These are phyloP conservation scores for Salix exigua DNA, from an alignment of 345 rosid species.

Conservation along the genomic window DNA sequence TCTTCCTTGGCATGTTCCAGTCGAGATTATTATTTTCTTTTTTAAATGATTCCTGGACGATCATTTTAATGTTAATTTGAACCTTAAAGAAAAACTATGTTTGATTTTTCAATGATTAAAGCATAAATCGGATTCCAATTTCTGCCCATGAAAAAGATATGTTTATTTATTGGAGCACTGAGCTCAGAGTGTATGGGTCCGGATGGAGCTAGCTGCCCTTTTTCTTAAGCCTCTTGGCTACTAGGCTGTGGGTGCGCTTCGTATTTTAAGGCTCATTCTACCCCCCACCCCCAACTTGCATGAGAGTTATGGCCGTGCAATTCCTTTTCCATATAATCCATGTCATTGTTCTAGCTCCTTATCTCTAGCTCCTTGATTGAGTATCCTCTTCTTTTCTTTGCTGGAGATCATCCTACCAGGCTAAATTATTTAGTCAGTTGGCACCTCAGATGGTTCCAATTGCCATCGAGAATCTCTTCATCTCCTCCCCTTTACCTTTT, in stretches of 20 bases:
- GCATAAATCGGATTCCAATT: constrained; percentile 47
- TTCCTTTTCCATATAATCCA: neutral
- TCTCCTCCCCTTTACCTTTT: neutral
- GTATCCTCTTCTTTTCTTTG: constrained; percentile 4
- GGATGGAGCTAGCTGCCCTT: constrained; percentile 11
- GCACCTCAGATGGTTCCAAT: neutral
- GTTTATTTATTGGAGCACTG: constrained; percentile 24
- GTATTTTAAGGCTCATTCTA: constrained; percentile 18
- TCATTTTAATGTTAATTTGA: no score
- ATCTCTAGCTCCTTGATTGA: neutral
- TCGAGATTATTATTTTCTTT: no score
- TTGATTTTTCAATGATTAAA: constrained; percentile 30
- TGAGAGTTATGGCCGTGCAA: neutral
- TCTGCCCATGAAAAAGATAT: constrained; percentile 23
- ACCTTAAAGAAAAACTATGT: neutral
- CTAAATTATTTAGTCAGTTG: neutral
- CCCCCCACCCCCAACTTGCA: constrained; percentile 37
- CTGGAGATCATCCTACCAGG: neutral
- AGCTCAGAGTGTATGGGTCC: constrained; percentile 20
- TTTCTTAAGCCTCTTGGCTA: constrained; percentile 5
- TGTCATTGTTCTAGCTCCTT: constrained; percentile 5
- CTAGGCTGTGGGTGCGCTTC: constrained; percentile 32
- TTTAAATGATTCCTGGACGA: no score
- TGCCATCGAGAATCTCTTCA: neutral
- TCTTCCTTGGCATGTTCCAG: no score